Evolutionary conservation across 2,329 filamentous ascomycete species (phyloP).

Genomic region (Pseudogymnoascus sp.): DNA sequence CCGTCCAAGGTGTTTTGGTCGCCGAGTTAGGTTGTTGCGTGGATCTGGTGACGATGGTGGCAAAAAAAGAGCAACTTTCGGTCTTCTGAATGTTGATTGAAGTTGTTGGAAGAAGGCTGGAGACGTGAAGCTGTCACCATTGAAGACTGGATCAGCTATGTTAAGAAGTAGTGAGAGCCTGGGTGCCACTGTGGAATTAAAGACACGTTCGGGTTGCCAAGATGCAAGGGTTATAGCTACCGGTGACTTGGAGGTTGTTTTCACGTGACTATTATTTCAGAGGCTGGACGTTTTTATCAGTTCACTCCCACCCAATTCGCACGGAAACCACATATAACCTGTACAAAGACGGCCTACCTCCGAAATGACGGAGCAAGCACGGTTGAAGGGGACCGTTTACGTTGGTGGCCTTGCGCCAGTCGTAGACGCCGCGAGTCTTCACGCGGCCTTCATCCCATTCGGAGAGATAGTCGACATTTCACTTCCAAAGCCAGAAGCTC

Average conservation of each 20-base stretch:
- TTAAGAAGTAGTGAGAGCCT: neutral
- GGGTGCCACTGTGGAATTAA: constrained; percentile 5
- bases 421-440: constrained; percentile 66
- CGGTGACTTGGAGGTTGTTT: neutral
- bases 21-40: neutral
- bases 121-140: constrained; percentile 2
- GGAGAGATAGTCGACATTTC: constrained; percentile 90
- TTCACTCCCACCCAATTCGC: constrained; percentile 1
- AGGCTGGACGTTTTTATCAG: neutral
- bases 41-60: neutral
- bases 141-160: constrained; percentile 1
- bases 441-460: constrained; percentile 92
- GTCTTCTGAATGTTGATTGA: neutral
- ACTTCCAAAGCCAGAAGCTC: constrained; percentile 77
- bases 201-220: constrained; percentile 9
- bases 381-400: constrained; percentile 86
- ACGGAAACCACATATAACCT: neutral
- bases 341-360: neutral
- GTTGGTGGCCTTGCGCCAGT: constrained; percentile 79
- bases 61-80: neutral
- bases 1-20: constrained; percentile 6
- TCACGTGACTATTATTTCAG: neutral
- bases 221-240: neutral
- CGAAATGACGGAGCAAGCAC: constrained; percentile 72
- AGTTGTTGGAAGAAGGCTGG: neutral